phyloP scores from a whole-genome alignment of 179 eudicot genomes.

The Beta macrorhiza region DNA sequence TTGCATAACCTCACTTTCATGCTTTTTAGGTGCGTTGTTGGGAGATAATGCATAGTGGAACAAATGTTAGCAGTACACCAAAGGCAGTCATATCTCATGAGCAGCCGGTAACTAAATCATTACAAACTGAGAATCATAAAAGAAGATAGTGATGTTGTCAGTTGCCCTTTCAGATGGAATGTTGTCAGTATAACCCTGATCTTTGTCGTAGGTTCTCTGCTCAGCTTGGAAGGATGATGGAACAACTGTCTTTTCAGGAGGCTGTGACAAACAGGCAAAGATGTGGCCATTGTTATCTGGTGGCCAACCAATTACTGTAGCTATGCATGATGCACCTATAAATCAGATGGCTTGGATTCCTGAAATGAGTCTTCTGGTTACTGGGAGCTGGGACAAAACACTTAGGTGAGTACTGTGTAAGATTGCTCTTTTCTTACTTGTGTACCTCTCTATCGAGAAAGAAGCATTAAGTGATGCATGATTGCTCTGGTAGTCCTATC shows the following conservation, averaged over 20 bases:
- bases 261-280: slow-evolving; percentile 94
- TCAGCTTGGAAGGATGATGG: slow-evolving; percentile 97
- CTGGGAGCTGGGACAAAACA: slow-evolving; percentile 93
- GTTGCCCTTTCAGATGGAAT: slow-evolving; percentile 3
- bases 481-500: not conserved
- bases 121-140: not conserved
- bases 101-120: slow-evolving; percentile 58
- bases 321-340: slow-evolving; percentile 85
- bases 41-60: slow-evolving; percentile 72
- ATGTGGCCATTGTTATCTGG: slow-evolving; percentile 85
- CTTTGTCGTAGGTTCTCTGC: slow-evolving; percentile 64
- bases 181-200: not conserved
- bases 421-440: not conserved
- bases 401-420: slow-evolving; percentile 44
- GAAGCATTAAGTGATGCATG: not conserved
- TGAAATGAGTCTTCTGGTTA: slow-evolving; percentile 70
- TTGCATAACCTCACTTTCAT: not conserved
- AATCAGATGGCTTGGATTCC: slow-evolving; percentile 93
- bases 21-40: slow-evolving; percentile 73
- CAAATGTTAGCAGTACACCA: slow-evolving; percentile 46
- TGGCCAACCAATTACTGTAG: slow-evolving; percentile 77
- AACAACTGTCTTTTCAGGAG: slow-evolving; percentile 88
- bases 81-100: slow-evolving; percentile 85
- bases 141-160: not conserved
- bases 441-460: not conserved